phyloP scores from a whole-genome alignment of 2,329 filamentous ascomycete genomes.

The Apiospora marii region DNA sequence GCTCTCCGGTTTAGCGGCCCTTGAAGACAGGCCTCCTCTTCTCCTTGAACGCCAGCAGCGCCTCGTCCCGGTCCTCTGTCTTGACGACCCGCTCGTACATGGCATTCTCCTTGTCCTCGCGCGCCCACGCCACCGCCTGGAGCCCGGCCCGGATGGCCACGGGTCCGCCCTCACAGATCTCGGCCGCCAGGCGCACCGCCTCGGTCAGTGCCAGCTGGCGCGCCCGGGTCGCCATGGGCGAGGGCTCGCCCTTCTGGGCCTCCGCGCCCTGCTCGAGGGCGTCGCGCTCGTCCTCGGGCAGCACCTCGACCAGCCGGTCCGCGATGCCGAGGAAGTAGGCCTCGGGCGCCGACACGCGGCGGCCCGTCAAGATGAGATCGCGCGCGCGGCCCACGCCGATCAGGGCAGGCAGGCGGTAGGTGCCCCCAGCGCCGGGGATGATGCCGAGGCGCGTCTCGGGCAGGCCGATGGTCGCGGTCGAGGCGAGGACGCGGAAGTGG shows the following conservation, averaged over 20 bases:
- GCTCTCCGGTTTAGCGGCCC: constrained; percentile 41
- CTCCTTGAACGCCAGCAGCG: constrained; percentile 80
- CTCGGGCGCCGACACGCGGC: constrained; percentile 83
- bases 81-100: constrained; percentile 85
- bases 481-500: constrained; percentile 86
- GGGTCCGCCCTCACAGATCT: constrained; percentile 91
- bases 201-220: constrained; percentile 75
- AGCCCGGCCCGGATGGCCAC: constrained; percentile 82
- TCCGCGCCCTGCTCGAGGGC: constrained; percentile 48
- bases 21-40: constrained; percentile 68
- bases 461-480: constrained; percentile 79
- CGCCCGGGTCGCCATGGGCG: constrained; percentile 62
- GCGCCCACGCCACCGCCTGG: constrained; percentile 76
- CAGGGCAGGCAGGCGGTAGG: constrained; percentile 82
- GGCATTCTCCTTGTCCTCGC: constrained; percentile 81
- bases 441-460: constrained; percentile 95
- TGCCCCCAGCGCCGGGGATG: constrained; percentile 93
- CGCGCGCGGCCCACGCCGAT: constrained; percentile 84
- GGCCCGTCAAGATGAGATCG: constrained; percentile 88
- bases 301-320: constrained; percentile 86
- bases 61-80: constrained; percentile 89
- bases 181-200: constrained; percentile 78
- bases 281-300: constrained; percentile 60
- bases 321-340: constrained; percentile 92
- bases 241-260: constrained; percentile 47